Evolutionary conservation across 805 yeast species (phyloP).

Genomic region (Blastobotrys chiropterorum): DNA sequence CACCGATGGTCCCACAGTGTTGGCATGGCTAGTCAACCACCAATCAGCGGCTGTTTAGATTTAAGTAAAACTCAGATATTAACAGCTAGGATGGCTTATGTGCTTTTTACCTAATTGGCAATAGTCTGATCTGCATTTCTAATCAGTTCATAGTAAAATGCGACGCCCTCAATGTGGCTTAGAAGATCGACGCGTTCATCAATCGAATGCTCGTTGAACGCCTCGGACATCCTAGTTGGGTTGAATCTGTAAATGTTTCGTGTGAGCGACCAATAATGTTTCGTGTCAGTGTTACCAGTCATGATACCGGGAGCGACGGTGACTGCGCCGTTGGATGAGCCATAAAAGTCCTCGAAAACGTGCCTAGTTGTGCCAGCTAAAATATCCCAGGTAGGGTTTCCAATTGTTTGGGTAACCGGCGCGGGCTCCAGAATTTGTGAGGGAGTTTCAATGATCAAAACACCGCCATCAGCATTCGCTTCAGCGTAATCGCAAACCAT

Average conservation of each 20-base stretch:
- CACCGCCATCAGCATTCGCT: slow-evolving; percentile 10
- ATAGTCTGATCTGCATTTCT: not conserved
- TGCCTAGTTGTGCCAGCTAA: slow-evolving; percentile 61
- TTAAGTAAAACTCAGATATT: too few relatives aligned
- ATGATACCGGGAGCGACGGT: slow-evolving; percentile 52
- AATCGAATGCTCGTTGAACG: slow-evolving; percentile 49
- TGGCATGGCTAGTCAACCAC: too few relatives aligned
- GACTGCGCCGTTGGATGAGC: slow-evolving; percentile 23
- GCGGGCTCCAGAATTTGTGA: slow-evolving; percentile 39
- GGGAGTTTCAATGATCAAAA: slow-evolving; percentile 2
- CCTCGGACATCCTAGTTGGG: slow-evolving; percentile 13
- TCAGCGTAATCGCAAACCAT: slow-evolving; percentile 19
- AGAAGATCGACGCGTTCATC: slow-evolving; percentile 52
- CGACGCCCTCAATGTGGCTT: slow-evolving; percentile 42
- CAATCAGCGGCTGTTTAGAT: too few relatives aligned
- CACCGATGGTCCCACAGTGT: too few relatives aligned
- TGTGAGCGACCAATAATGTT: slow-evolving; percentile 57
- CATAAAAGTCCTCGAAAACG: slow-evolving; percentile 51
- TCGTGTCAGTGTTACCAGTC: slow-evolving; percentile 70
- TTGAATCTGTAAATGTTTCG: slow-evolving; percentile 52
- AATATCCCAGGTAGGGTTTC: slow-evolving; percentile 40
- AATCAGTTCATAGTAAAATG: slow-evolving; percentile 22
- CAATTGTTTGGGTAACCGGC: slow-evolving; percentile 42
- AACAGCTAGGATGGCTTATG: too few relatives aligned
- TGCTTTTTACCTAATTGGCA: not conserved